These are phyloP conservation scores for Borovskyia barvae DNA, from an alignment of 208 protist species.

Conservation along the genomic window DNA sequence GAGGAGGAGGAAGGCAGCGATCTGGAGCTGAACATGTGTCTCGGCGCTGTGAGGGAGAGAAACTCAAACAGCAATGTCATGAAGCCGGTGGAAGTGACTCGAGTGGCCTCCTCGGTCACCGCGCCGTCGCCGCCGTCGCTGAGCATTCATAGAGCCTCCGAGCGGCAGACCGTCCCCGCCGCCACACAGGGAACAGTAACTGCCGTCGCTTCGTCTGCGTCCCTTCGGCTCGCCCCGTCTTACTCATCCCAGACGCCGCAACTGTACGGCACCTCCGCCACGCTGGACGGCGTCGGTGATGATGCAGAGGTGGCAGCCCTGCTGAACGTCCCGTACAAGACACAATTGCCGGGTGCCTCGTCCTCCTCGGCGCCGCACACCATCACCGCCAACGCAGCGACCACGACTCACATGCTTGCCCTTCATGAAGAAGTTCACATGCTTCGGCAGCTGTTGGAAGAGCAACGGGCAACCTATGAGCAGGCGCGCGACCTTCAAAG, in stretches of 20 bases:
- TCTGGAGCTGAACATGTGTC: slow-evolving; percentile 1
- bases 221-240: neutral
- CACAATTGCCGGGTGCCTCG: slow-evolving; percentile 4
- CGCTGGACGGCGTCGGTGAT: slow-evolving; percentile 9
- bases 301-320: slow-evolving; percentile 16
- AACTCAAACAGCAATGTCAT: no score
- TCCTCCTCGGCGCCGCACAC: neutral
- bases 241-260: no score
- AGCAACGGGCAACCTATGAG: slow-evolving; percentile 61
- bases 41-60: no score
- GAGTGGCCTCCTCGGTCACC: no score
- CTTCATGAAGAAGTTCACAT: slow-evolving; percentile 47
- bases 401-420: slow-evolving; percentile 38
- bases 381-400: slow-evolving; percentile 10
- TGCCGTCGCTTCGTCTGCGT: neutral
- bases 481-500: slow-evolving; percentile 41
- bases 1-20: neutral
- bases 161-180: no score
- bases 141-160: slow-evolving; percentile 7
- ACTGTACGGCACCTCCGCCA: neutral
- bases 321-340: slow-evolving; percentile 17
- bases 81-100: no score
- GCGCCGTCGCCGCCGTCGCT: neutral
- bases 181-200: no score
- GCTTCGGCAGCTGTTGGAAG: slow-evolving; percentile 63